Base-by-base conservation (phyloP, 2,329 filamentous ascomycete species). In the Mollisia scopiformis region DNA sequence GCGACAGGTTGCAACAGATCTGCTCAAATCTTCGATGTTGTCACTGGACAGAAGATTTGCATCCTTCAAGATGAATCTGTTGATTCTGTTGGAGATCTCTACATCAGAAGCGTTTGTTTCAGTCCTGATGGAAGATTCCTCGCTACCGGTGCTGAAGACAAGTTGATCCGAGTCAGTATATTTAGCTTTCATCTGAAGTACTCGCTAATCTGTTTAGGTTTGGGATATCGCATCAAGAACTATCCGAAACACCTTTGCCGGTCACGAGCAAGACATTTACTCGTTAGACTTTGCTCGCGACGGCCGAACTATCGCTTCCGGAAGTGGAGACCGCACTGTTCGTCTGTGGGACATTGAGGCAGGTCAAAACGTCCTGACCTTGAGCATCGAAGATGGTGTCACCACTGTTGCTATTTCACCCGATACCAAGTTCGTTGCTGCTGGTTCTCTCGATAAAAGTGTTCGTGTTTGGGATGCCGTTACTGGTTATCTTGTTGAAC, bases 1-100 rank as follows among this genome's bases (percentile, higher is more conserved):
- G 95, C 95, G 7, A 99, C 95, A 5, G 95, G 95, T 46, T 98
- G 95, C 82, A 99, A 99, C 77, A 84, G 93, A 66, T 97, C 93
- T n/a, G 95, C 95, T n/a, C 94, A 98, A 77, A 99, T 99, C 71
- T 99, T 95, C 76, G 95, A 99, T 67, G 94, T 98, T 43, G 84
- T 87, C 70, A 90, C 87, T 16, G 95, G 95, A 58, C 87, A 92
- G 69, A 95, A 94, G 75, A 88, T 98, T 56, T 95, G 92, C 68
- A 89, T 95, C 61, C 82, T 98, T 33, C 92, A 97, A 75, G 95
- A 99, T 71, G 90, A 94, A 69, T 89, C 84, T 49, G 91, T 93
- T 49, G 92, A 96, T 68, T 88, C 93, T 69, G 89, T 91, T 57
- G 93, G 94, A 28, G 95, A 99, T 77, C 82, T 99, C 31, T 99